phyloP scores from a whole-genome alignment of 148 eudicot species.

The Vaccinium myrtillus region DNA sequence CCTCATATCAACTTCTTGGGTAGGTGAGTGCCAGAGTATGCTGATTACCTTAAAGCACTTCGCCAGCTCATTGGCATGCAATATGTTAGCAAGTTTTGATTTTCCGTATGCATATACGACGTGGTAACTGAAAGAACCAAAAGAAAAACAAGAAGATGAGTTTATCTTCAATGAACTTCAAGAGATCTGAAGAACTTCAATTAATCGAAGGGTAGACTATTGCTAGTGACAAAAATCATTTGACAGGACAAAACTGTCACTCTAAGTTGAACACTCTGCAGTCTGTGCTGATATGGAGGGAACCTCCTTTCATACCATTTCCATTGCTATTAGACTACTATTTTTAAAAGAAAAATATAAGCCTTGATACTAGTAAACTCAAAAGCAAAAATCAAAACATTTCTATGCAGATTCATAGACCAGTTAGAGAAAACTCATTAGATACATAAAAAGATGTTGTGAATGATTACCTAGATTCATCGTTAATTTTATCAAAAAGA shows the following conservation, averaged over 20 bases:
- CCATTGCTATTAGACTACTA: no score
- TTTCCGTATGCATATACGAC: slow-evolving; percentile 67
- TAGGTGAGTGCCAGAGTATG: background rate
- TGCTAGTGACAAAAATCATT: no score
- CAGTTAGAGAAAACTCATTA: background rate
- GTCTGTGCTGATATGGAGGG: background rate
- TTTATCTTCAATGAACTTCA: background rate
- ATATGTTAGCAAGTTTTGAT: slow-evolving; percentile 80
- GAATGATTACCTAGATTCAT: slow-evolving; percentile 47
- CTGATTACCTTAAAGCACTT: slow-evolving; percentile 59
- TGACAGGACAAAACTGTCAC: background rate
- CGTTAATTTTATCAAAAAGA: background rate
- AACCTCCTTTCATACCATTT: no score
- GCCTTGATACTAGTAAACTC: no score
- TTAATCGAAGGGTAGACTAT: background rate
- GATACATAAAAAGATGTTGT: background rate
- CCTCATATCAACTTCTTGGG: background rate
- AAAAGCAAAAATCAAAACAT: no score
- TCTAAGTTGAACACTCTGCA: background rate
- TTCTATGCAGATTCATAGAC: background rate
- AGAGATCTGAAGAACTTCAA: background rate
- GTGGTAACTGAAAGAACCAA: slow-evolving; percentile 49
- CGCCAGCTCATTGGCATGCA: slow-evolving; percentile 72
- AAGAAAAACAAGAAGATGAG: background rate
- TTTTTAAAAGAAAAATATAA: no score